Evolutionary conservation across 1,284 basidiomycete species (phyloP).

Genomic region (Marasmius sp.): DNA sequence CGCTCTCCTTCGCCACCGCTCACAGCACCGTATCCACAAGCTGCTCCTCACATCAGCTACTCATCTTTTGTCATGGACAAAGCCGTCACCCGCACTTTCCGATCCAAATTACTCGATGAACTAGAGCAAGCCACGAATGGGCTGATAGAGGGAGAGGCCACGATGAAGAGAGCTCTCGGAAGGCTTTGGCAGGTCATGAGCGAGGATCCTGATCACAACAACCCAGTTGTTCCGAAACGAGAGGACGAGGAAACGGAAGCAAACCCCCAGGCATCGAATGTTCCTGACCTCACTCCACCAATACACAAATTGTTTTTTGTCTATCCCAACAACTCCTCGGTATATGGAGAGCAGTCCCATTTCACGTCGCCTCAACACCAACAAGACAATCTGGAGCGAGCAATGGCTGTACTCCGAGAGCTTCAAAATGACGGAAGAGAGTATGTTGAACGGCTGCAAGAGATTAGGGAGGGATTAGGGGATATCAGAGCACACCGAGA

Average conservation of each 20-base stretch:
- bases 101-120: slow-evolving; percentile 72
- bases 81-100: slow-evolving; percentile 77
- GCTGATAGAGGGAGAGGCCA: slow-evolving; percentile 76
- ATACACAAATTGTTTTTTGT: slow-evolving; percentile 68
- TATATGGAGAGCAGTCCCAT: slow-evolving; percentile 56
- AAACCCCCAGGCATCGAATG: slow-evolving; percentile 45
- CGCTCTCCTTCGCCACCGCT: slow-evolving; percentile 59
- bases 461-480: slow-evolving; percentile 75
- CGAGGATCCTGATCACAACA: slow-evolving; percentile 53
- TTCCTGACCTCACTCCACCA: slow-evolving; percentile 63
- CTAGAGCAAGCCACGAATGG: slow-evolving; percentile 75
- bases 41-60: slow-evolving; percentile 68
- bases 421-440: slow-evolving; percentile 80
- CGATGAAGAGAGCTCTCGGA: slow-evolving; percentile 69
- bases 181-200: slow-evolving; percentile 76
- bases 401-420: slow-evolving; percentile 66
- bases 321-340: slow-evolving; percentile 40
- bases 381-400: slow-evolving; percentile 68
- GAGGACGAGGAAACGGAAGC: slow-evolving; percentile 46
- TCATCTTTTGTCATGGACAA: slow-evolving; percentile 84
- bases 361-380: slow-evolving; percentile 65
- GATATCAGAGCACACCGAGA: slow-evolving; percentile 67
- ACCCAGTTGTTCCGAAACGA: slow-evolving; percentile 55
- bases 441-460: slow-evolving; percentile 76
- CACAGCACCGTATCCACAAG: slow-evolving; percentile 67